Percentiles rank a stretch among this genome's conserved stretches.
Evolutionary conservation across 768 basidiomycete genomes (phyloP).

Genomic region (Lactarius evosmus): DNA sequence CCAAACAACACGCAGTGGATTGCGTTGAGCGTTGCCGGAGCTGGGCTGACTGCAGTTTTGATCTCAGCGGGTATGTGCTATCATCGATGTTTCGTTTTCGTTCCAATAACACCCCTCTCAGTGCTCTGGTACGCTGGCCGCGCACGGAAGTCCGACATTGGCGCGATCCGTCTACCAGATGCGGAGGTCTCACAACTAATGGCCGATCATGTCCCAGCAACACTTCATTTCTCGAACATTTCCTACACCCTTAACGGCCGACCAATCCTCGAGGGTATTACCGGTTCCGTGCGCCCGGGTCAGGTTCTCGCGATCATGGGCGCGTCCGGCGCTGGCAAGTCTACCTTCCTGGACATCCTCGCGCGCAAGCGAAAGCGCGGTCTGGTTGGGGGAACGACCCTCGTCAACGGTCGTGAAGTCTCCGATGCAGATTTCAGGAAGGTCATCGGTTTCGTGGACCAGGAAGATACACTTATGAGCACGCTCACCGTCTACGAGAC

Average conservation of each 20-base stretch:
- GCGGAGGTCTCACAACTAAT: constrained; percentile 80
- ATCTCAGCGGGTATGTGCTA: constrained; percentile 53
- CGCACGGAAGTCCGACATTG: constrained; percentile 60
- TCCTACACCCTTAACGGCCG: constrained; percentile 71
- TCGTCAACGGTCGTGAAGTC: constrained; percentile 84
- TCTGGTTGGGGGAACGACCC: constrained; percentile 62
- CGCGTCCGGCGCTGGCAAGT: constrained; percentile 94
- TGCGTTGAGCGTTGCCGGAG: constrained; percentile 78
- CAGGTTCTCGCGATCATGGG: constrained; percentile 96
- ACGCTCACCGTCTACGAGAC: constrained; percentile 99
- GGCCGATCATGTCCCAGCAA: constrained; percentile 92
- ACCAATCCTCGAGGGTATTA: constrained; percentile 74
- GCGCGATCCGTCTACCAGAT: constrained; percentile 73
- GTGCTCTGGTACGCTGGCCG: constrained; percentile 93
- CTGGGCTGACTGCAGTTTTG: constrained; percentile 68
- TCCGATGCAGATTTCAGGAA: constrained; percentile 72
- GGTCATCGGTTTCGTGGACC: constrained; percentile 94
- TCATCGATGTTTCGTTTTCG: neutral
- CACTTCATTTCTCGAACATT: constrained; percentile 84
- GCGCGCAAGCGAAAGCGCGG: constrained; percentile 89
- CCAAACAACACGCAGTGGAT: constrained; percentile 83
- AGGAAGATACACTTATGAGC: constrained; percentile 96
- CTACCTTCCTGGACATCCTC: constrained; percentile 93
- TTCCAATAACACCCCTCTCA: constrained; percentile 30
- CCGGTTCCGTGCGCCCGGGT: constrained; percentile 82